Conservation (phyloP, 2,329 filamentous ascomycete genomes). For the Colletotrichum coccodes region DNA sequence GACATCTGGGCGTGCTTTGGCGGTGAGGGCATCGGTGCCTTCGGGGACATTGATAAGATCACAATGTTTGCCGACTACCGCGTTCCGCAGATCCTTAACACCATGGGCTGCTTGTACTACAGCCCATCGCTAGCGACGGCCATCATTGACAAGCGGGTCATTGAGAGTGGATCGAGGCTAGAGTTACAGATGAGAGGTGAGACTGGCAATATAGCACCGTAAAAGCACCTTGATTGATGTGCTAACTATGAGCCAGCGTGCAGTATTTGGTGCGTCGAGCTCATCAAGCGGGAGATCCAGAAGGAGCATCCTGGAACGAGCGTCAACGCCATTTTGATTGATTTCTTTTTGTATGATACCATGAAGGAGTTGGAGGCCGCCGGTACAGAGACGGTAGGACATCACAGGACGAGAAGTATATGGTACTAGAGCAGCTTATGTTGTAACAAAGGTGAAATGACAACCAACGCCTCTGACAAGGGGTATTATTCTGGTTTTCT, state of each 20-base stretch:
- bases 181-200: constrained; percentile 88
- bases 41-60: constrained; percentile 91
- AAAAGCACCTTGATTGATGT: background rate
- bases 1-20: constrained; percentile 97
- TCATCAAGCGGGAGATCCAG: constrained; percentile 84
- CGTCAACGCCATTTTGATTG: constrained; percentile 90
- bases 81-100: constrained; percentile 91
- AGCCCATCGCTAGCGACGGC: constrained; percentile 80
- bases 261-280: constrained; percentile 95
- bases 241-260: constrained; percentile 64
- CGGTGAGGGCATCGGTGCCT: constrained; percentile 80
- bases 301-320: constrained; percentile 75
- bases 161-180: constrained; percentile 79
- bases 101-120: constrained; percentile 84
- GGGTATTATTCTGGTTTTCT: constrained; percentile 8
- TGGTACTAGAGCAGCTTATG: constrained; percentile 75
- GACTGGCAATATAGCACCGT: constrained; percentile 32
- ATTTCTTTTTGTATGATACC: constrained; percentile 96
- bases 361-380: constrained; percentile 84
- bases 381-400: constrained; percentile 73
- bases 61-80: constrained; percentile 99
- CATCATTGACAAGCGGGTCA: constrained; percentile 70
- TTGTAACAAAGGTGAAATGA: background rate
- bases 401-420: constrained; percentile 92
- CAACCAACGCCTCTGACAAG: background rate